phyloP scores from a whole-genome alignment of 2,329 filamentous ascomycete genomes.

The Paecilomyces dactylethromorphus region DNA sequence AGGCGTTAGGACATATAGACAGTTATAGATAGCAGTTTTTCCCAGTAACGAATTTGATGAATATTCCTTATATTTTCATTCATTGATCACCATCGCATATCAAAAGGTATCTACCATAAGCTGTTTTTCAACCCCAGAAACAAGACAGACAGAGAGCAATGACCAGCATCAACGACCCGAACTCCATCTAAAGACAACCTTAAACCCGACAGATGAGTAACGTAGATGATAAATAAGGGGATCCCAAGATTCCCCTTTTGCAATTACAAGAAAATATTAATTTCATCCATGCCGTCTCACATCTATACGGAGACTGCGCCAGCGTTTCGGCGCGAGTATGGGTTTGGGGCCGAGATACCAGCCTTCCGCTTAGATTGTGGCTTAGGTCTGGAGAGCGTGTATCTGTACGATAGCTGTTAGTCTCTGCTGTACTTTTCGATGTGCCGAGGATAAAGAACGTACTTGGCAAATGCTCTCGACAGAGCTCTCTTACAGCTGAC shows the following conservation, averaged over 20 bases:
- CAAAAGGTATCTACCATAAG: background rate
- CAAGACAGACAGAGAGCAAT: background rate
- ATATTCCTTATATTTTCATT: background rate
- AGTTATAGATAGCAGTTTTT: background rate
- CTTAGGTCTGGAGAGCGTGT: slow-evolving; percentile 33
- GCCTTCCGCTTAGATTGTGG: slow-evolving; percentile 33
- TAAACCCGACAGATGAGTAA: background rate
- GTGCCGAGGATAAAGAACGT: slow-evolving; percentile 49
- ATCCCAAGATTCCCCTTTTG: background rate
- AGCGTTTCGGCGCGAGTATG: slow-evolving; percentile 15
- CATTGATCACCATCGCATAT: background rate
- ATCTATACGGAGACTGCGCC: slow-evolving; percentile 6
- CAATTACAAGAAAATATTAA: background rate
- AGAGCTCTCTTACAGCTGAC: slow-evolving; percentile 96
- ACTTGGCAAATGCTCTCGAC: slow-evolving; percentile 92
- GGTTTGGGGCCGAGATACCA: slow-evolving; percentile 26
- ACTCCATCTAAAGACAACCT: background rate
- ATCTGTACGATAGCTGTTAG: slow-evolving; percentile 15
- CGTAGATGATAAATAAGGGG: background rate
- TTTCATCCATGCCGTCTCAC: background rate
- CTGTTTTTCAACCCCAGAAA: background rate
- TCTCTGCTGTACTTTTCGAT: background rate
- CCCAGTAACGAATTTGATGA: background rate
- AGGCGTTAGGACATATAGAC: background rate
- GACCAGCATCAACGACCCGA: background rate